These are phyloP conservation scores for Roridomyces roridus DNA, from an alignment of 768 basidiomycete genomes.

Conservation along the genomic window DNA sequence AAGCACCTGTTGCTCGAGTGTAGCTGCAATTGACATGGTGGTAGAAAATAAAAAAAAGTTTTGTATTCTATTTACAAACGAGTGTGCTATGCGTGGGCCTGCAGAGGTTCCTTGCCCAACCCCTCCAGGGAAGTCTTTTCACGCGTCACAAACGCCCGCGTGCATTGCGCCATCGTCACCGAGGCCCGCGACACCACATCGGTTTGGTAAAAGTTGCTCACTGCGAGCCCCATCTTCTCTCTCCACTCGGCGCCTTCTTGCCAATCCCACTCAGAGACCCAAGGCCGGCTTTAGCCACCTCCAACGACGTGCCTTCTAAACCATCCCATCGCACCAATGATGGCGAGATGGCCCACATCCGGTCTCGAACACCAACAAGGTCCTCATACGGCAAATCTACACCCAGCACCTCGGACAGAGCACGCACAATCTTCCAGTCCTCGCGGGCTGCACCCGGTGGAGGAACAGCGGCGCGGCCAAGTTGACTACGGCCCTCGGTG, in stretches of 20 bases:
- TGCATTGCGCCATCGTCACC: slow-evolving; percentile 97
- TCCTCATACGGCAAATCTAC: slow-evolving; percentile 89
- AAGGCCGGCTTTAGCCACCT: slow-evolving; percentile 75
- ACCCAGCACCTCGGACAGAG: slow-evolving; percentile 88
- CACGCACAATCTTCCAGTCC: slow-evolving; percentile 97
- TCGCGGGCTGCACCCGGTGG: slow-evolving; percentile 96
- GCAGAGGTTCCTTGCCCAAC: slow-evolving; percentile 46
- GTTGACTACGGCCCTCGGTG: slow-evolving; percentile 92
- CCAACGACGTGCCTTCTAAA: slow-evolving; percentile 76
- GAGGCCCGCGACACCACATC: slow-evolving; percentile 95
- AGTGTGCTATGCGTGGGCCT: slow-evolving; percentile 46
- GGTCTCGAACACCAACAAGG: slow-evolving; percentile 80
- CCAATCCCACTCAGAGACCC: slow-evolving; percentile 53
- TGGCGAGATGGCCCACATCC: slow-evolving; percentile 97
- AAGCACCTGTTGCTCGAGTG: slow-evolving; percentile 15
- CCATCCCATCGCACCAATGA: slow-evolving; percentile 85
- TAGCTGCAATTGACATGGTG: too few species aligned
- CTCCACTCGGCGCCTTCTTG: slow-evolving; percentile 45
- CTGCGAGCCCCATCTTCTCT: slow-evolving; percentile 67
- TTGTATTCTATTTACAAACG: slow-evolving; percentile 13
- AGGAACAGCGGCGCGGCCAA: slow-evolving; percentile 89
- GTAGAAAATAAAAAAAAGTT: slow-evolving; percentile 1
- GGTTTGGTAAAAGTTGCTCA: slow-evolving; percentile 95
- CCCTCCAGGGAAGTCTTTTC: slow-evolving; percentile 66
- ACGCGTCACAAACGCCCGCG: slow-evolving; percentile 82